Evolutionary conservation across 2,329 filamentous ascomycete species (phyloP).

Genomic region (Trichophyton schoenleinii): DNA sequence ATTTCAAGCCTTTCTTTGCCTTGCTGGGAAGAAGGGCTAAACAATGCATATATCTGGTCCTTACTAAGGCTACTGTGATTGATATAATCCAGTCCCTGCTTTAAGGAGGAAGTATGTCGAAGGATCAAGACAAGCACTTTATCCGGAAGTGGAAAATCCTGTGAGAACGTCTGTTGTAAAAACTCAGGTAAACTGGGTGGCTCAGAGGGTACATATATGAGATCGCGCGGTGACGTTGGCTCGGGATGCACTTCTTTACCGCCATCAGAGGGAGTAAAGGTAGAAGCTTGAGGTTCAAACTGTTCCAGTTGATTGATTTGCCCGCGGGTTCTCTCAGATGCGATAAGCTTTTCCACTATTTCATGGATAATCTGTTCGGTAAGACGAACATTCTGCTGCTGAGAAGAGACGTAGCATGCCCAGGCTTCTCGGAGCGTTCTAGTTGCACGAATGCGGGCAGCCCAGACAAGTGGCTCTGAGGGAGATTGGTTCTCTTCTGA

Average conservation of each 20-base stretch:
- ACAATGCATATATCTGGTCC: conserved; percentile 16
- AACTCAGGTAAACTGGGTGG: conserved; percentile 43
- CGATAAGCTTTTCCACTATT: conserved; percentile 46
- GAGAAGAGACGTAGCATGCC: conserved; percentile 49
- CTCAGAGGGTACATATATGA: conserved; percentile 44
- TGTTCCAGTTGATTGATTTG: neutral
- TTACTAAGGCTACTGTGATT: conserved; percentile 24
- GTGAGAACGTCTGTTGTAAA: conserved; percentile 37
- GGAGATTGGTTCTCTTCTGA: neutral
- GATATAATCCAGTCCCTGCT: conserved; percentile 34
- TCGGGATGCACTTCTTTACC: conserved; percentile 42
- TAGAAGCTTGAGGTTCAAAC: neutral
- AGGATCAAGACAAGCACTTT: conserved; percentile 41
- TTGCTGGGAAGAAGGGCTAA: neutral
- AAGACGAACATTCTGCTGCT: conserved; percentile 30
- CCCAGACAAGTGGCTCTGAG: conserved; percentile 36
- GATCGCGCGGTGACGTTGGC: conserved; percentile 44
- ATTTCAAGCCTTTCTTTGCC: conserved; percentile 7
- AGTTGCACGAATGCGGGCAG: conserved; percentile 46
- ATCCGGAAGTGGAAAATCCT: conserved; percentile 32
- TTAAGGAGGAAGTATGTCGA: conserved; percentile 28
- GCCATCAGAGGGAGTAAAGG: conserved; percentile 41
- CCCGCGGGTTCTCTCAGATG: conserved; percentile 15
- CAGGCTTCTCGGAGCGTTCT: conserved; percentile 52
- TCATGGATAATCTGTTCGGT: conserved; percentile 38